phyloP scores from a whole-genome alignment of 2,329 filamentous ascomycete genomes.

The Fusarium burgessii region DNA sequence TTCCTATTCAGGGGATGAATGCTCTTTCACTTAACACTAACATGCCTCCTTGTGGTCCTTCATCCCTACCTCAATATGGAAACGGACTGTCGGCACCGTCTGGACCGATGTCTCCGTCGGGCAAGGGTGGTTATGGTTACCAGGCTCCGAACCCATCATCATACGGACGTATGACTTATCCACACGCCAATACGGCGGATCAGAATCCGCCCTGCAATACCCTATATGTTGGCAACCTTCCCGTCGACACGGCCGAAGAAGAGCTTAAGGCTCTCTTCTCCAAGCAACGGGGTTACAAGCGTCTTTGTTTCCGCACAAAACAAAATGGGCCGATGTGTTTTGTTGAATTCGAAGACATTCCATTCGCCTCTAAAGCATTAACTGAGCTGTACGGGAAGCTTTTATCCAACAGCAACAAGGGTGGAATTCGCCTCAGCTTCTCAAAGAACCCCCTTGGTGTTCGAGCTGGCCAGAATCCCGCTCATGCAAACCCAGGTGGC shows the following conservation, averaged over 20 bases:
- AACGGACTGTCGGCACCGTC: constrained; percentile 56
- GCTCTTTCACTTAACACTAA: constrained; percentile 77
- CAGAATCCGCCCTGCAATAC: constrained; percentile 99
- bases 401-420: constrained; percentile 92
- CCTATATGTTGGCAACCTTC: constrained; percentile 96
- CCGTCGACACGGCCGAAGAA: constrained; percentile 91
- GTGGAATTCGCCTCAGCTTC: constrained; percentile 94
- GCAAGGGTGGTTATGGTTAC: constrained; percentile 30
- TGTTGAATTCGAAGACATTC: constrained; percentile 95
- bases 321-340: constrained; percentile 98
- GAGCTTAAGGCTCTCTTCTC: constrained; percentile 95
- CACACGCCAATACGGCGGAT: constrained; percentile 92
- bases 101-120: constrained; percentile 18
- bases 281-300: constrained; percentile 93
- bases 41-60: constrained; percentile 60
- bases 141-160: constrained; percentile 63
- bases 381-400: constrained; percentile 89
- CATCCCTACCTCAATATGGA: constrained; percentile 64
- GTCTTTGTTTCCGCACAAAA: constrained; percentile 94
- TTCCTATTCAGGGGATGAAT: constrained; percentile 76
- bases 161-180: constrained; percentile 75
- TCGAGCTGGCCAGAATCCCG: constrained; percentile 76
- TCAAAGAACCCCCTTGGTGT: constrained; percentile 98
- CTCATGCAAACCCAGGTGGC: constrained; percentile 53
- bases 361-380: constrained; percentile 90